Conservation (phyloP, 1,284 basidiomycete genomes). For the Sphagnurus paluster region DNA sequence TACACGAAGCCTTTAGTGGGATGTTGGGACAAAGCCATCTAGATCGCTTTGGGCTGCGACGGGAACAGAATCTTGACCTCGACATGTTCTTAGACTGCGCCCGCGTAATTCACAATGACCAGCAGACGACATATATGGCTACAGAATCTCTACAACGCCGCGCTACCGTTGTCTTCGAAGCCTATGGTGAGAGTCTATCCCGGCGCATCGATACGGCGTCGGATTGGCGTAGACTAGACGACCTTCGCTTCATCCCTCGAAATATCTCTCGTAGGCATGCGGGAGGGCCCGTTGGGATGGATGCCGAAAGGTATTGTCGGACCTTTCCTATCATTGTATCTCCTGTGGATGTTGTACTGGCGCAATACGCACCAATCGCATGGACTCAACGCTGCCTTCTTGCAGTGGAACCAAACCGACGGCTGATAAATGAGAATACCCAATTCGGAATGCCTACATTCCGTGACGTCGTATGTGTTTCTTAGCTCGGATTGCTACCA, state of each 20-base stretch:
- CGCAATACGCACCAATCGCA: conserved; percentile 36
- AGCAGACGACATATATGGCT: too few relatives aligned
- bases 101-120: conserved; percentile 22
- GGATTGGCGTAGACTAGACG: conserved; percentile 32
- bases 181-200: conserved; percentile 34
- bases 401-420: conserved; percentile 25
- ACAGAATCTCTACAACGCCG: conserved; percentile 14
- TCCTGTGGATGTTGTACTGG: conserved; percentile 36
- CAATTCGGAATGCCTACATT: conserved; percentile 38
- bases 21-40: conserved; percentile 24
- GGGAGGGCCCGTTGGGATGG: conserved; percentile 3
- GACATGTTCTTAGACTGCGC: conserved; percentile 34
- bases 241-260: conserved; percentile 39
- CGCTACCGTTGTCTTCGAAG: conserved; percentile 32
- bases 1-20: conserved; percentile 26
- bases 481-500: too few relatives aligned
- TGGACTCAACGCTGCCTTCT: conserved; percentile 46
- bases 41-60: conserved; percentile 27
- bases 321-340: conserved; percentile 32
- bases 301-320: conserved; percentile 22
- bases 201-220: conserved; percentile 20
- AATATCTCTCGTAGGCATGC: conserved; percentile 8
- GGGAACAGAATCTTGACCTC: conserved; percentile 27
- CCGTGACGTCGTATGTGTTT: conserved; percentile 44
- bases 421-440: conserved; percentile 32